Conservation (phyloP, 1,139 yeast genomes). For the Meyerozyma carpophila region DNA sequence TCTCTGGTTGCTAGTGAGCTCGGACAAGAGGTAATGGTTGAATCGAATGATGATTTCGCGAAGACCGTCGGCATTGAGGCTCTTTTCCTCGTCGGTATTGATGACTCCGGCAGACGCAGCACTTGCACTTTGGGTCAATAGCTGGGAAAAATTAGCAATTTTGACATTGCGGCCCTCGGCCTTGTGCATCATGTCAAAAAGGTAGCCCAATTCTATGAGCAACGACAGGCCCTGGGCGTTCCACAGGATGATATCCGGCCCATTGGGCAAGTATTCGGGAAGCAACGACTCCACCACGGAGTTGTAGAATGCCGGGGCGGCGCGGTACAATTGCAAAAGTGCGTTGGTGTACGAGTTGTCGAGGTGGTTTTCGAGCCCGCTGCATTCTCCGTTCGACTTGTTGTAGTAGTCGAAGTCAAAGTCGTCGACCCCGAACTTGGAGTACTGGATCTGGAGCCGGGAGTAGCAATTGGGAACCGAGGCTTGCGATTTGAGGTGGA, state of each 20-base stretch:
- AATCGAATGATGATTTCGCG: constrained; percentile 48
- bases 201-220: constrained; percentile 77
- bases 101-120: constrained; percentile 49
- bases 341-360: constrained; percentile 81
- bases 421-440: constrained; percentile 89
- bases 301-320: constrained; percentile 68
- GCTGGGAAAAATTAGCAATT: constrained; percentile 62
- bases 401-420: constrained; percentile 88
- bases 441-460: constrained; percentile 72
- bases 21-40: constrained; percentile 44
- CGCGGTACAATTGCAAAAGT: constrained; percentile 75
- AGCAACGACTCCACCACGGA: constrained; percentile 52
- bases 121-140: constrained; percentile 39
- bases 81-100: constrained; percentile 43
- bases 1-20: constrained; percentile 15
- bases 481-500: background rate
- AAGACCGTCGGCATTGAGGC: constrained; percentile 28
- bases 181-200: constrained; percentile 86
- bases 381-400: constrained; percentile 46
- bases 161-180: constrained; percentile 70
- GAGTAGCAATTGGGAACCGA: constrained; percentile 64
- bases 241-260: constrained; percentile 17
- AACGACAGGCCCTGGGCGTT: constrained; percentile 49
- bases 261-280: constrained; percentile 52
- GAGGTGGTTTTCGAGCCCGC: constrained; percentile 88